Base-by-base conservation (phyloP, 257 asterid species). In the Nyctanthes arbortristis region DNA sequence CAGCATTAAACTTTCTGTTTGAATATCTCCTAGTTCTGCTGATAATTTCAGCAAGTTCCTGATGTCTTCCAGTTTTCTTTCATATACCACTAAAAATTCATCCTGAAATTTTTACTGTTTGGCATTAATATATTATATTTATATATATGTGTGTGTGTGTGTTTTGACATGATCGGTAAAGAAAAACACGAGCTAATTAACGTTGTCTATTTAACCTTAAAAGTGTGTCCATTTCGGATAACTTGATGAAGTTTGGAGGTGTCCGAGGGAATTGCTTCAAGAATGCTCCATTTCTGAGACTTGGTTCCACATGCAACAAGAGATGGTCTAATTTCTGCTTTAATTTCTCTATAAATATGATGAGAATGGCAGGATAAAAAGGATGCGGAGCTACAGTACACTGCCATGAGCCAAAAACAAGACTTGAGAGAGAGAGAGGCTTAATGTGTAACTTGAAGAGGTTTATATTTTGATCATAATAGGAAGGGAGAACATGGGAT, bases 1-100 rank as follows among this genome's bases (percentile, higher is more conserved):
- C 0, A 75, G 25, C 16, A 66, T 35, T 72, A 79, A 57, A 40
- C 73, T 49, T 32, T 66, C 76, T 1, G 22, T 57, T 10, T 64
- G 64, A n/a, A n/a, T n/a, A 24, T 78, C 58, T 0, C 54, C 66
- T 13, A 69, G 62, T 3, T 24, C 39, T 7, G 32, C 70, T 10
- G 31, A n/a, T n/a, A n/a, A 58, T 28, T 63, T 34, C 0, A 75
- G 4, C 40, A 72, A 35, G 2, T 28, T 18, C 52, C 70, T 39
- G 0, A 75, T 16, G n/a, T 58, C 52, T 30, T 72, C 75, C 3
- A 64, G 30, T 14, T 49, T 75, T 13, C 59, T 35, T 49, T 71
- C 57, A 22, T 45, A 64, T 6, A 66, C 28, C 12, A 2, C 43
- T 1, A 1, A 22, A 28, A 13, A 8, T 0, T 58, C 13, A 8